A percentile compares a stretch with the other conserved stretches of the same genome.
phyloP scores from a whole-genome alignment of 805 yeast species.

The Teunomyces tritomae region DNA sequence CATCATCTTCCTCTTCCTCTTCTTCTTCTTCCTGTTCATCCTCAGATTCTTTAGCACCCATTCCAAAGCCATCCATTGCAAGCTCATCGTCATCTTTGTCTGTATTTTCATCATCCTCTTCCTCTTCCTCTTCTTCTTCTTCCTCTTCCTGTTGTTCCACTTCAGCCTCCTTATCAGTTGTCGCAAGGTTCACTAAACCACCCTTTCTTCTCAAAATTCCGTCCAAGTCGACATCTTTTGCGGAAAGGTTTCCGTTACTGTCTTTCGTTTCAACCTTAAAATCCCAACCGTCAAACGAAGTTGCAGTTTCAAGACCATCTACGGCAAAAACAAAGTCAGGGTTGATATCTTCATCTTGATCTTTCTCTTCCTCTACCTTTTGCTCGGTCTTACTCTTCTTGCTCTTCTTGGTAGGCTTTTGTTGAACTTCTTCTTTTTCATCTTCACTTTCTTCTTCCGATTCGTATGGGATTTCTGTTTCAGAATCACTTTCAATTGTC shows the following conservation, averaged over 20 bases:
- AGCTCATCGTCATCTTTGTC: conserved; percentile 27
- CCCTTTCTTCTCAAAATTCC: conserved; percentile 85
- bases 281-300: conserved; percentile 78
- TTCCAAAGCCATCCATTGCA: conserved; percentile 44
- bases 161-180: conserved; percentile 26
- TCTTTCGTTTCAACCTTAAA: conserved; percentile 52
- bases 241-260: conserved; percentile 15
- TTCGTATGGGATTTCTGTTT: conserved; percentile 30
- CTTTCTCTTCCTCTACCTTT: conserved; percentile 28
- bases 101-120: conserved; percentile 26
- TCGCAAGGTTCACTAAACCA: conserved; percentile 57
- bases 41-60: conserved; percentile 38
- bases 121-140: conserved; percentile 19
- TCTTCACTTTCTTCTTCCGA: conserved; percentile 24
- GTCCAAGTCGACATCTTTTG: conserved; percentile 78
- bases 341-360: conserved; percentile 54
- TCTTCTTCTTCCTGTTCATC: conserved; percentile 33
- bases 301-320: conserved; percentile 52
- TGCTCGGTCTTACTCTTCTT: conserved; percentile 18
- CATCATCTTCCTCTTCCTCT: conserved; percentile 24
- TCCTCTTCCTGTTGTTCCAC: conserved; percentile 12
- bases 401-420: conserved; percentile 18
- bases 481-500: conserved; percentile 80
- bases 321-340: conserved; percentile 71
- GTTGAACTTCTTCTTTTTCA: conserved; percentile 49